phyloP scores from a whole-genome alignment of 805 yeast species.

The Deakozyma indianensis region DNA sequence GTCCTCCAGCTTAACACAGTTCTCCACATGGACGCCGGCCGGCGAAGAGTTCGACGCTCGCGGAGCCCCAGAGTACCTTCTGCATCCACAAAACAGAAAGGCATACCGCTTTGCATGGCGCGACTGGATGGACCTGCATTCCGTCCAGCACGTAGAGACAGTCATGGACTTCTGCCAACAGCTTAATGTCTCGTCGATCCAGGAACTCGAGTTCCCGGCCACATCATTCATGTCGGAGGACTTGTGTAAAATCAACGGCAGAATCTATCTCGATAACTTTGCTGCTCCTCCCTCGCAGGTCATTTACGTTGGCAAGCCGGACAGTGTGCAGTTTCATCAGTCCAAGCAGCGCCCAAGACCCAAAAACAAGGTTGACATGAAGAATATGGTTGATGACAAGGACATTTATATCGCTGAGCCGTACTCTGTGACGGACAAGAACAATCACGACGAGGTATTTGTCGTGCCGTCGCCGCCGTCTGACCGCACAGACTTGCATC shows the following conservation, averaged over 20 bases:
- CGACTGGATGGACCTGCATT: slow-evolving; percentile 13
- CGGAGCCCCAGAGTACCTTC: slow-evolving; percentile 3
- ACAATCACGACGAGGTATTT: slow-evolving; percentile 7
- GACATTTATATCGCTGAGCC: slow-evolving; percentile 4
- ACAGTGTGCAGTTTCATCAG: slow-evolving; percentile 2
- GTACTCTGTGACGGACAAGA: slow-evolving; percentile 6
- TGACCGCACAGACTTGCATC: neutral
- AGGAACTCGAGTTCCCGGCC: slow-evolving; percentile 7
- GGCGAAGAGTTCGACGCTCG: slow-evolving; percentile 6
- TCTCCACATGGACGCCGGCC: neutral
- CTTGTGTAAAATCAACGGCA: slow-evolving; percentile 8
- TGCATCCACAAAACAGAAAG: neutral
- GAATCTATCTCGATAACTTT: slow-evolving; percentile 7
- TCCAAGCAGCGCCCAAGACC: slow-evolving; percentile 1
- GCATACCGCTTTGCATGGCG: slow-evolving; percentile 9
- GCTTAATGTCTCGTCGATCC: slow-evolving; percentile 4
- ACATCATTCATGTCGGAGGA: slow-evolving; percentile 6
- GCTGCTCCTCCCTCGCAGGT: slow-evolving; percentile 9
- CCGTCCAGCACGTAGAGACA: slow-evolving; percentile 3
- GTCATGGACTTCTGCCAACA: slow-evolving; percentile 3
- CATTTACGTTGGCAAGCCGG: slow-evolving; percentile 9
- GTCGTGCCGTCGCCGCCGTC: neutral
- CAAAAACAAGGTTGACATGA: slow-evolving; percentile 4
- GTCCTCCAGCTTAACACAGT: neutral
- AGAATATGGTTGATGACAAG: slow-evolving; percentile 6